Percentiles rank a stretch among this genome's conserved stretches.
Conservation (phyloP, 1,284 basidiomycete genomes). For the Pisolithus thermaeus region DNA sequence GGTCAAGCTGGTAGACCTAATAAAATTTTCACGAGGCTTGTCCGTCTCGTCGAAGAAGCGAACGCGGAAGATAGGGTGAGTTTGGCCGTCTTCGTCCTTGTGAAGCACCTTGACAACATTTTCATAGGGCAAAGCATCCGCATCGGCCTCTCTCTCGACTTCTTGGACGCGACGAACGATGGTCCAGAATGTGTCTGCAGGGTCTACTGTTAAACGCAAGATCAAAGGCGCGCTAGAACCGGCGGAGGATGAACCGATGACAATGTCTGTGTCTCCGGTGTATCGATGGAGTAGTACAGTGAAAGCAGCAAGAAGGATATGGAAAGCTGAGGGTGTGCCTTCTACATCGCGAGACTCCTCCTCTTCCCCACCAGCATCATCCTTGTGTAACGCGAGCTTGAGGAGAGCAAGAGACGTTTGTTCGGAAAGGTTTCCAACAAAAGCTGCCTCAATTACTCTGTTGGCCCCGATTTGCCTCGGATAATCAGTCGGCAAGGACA, state of each 20-base stretch:
- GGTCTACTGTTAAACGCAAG: constrained; percentile 80
- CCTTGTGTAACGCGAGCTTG: constrained; percentile 71
- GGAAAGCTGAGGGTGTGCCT: constrained; percentile 78
- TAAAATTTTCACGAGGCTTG: constrained; percentile 65
- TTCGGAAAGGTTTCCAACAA: constrained; percentile 59
- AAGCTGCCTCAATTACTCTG: constrained; percentile 76
- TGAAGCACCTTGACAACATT: constrained; percentile 70
- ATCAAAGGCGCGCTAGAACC: constrained; percentile 78
- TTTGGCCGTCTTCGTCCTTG: constrained; percentile 54
- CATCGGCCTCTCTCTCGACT: constrained; percentile 81
- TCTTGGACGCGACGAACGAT: constrained; percentile 84
- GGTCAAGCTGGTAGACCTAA: constrained; percentile 76
- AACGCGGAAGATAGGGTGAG: constrained; percentile 80
- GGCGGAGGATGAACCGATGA: constrained; percentile 88
- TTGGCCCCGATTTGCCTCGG: constrained; percentile 74
- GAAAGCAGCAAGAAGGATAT: constrained; percentile 89
- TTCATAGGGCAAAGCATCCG: constrained; percentile 82
- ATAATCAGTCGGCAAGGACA: constrained; percentile 96
- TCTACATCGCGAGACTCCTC: constrained; percentile 40
- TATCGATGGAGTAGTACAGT: constrained; percentile 89
- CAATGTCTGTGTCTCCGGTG: constrained; percentile 92
- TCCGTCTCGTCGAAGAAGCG: constrained; percentile 95
- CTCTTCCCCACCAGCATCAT: constrained; percentile 48
- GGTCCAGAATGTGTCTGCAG: constrained; percentile 88
- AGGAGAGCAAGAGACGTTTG: constrained; percentile 65